Percentiles rank a stretch among this genome's conserved stretches.
These are phyloP conservation scores for Nymphaea colorata DNA, from an alignment of 164 flowering plant species.

Conservation along the genomic window DNA sequence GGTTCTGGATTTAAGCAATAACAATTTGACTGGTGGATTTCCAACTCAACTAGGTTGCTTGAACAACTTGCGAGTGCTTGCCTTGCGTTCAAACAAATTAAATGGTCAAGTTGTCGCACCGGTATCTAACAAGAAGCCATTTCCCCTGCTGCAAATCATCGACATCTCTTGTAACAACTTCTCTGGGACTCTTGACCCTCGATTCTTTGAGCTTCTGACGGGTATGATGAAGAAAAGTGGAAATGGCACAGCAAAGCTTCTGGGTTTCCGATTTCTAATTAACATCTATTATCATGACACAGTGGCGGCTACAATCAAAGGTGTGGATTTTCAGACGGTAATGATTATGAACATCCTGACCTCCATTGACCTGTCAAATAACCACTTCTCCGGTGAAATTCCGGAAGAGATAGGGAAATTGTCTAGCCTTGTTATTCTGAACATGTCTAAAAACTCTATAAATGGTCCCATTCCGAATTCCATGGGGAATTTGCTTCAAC, in stretches of 20 bases:
- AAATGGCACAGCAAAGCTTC: not conserved
- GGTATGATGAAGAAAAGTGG: not conserved
- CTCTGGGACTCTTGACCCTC: slow-evolving; percentile 12
- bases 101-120: slow-evolving; percentile 17
- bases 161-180: slow-evolving; percentile 42
- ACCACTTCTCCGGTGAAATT: slow-evolving; percentile 34
- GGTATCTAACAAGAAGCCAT: not conserved
- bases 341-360: slow-evolving; percentile 32
- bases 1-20: slow-evolving; percentile 38
- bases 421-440: slow-evolving; percentile 25
- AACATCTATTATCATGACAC: slow-evolving; percentile 22
- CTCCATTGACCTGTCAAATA: slow-evolving; percentile 10
- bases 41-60: slow-evolving; percentile 28
- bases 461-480: slow-evolving; percentile 24
- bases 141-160: slow-evolving; percentile 35
- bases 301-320: slow-evolving; percentile 31
- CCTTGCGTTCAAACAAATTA: slow-evolving; percentile 32
- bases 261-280: not conserved
- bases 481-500: not conserved
- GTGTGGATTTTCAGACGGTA: slow-evolving; percentile 18
- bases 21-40: slow-evolving; percentile 24
- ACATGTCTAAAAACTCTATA: slow-evolving; percentile 30
- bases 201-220: not conserved
- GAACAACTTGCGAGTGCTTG: slow-evolving; percentile 32
- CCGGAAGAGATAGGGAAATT: slow-evolving; percentile 21